Percentiles rank a stretch among this genome's conserved stretches.
These are phyloP conservation scores for Cudoniella acicularis DNA, from an alignment of 495 filamentous ascomycete species.

Conservation along the genomic window DNA sequence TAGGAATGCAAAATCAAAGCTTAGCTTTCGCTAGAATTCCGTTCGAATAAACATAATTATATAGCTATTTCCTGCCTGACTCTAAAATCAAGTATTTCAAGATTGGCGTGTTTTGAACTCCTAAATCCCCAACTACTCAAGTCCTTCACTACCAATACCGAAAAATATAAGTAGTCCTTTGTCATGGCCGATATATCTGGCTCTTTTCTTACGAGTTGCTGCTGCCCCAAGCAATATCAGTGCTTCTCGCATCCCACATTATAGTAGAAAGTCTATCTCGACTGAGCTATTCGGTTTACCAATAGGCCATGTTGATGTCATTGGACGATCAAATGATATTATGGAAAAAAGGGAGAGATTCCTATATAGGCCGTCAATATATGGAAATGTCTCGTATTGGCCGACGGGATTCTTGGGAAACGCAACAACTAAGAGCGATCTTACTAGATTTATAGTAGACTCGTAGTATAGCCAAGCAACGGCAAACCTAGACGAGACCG, in stretches of 20 bases:
- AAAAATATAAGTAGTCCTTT: background rate
- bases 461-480: constrained; percentile 1
- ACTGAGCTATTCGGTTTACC: constrained; percentile 1
- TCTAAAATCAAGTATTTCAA: background rate
- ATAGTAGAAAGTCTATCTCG: background rate
- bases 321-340: constrained; percentile 10
- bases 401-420: constrained; percentile 18
- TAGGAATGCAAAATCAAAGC: background rate
- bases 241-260: background rate
- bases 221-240: background rate
- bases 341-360: constrained; percentile 11
- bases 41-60: background rate
- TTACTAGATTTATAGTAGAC: constrained; percentile 6
- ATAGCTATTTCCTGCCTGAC: background rate
- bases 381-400: constrained; percentile 20
- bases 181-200: constrained; percentile 2
- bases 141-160: background rate
- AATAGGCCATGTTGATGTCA: constrained; percentile 1
- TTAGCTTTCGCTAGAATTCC: background rate
- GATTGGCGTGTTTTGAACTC: background rate
- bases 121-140: background rate
- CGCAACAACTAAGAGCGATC: constrained; percentile 5
- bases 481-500: constrained; percentile 16
- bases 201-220: background rate
- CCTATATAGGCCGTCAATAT: constrained; percentile 21